Base-by-base conservation (phyloP, 2,329 filamentous ascomycete species). In the Cytospora paraplurivora region DNA sequence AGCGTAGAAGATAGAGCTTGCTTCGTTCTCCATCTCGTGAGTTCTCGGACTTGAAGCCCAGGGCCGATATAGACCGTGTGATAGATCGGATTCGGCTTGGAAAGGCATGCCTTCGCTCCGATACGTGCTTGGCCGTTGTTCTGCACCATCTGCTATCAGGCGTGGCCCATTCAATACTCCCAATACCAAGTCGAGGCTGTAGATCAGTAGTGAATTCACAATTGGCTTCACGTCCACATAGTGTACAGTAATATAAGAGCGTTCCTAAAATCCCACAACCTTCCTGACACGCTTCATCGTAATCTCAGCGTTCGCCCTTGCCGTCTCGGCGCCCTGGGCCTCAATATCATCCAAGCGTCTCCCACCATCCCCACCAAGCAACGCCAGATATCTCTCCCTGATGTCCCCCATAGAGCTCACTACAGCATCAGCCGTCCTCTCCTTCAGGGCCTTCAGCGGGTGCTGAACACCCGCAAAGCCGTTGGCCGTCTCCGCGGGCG, bases 391-490 rank as follows among this genome's bases (percentile, higher is more conserved):
- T 38, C 76, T 72, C 35, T 79, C 78, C 34, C 84, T 72, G 33
- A 88, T 77, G 3, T 76, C 80, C 15, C 71, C 72, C 32, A 91
- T 71, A 1, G 80, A 80, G 4, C 70, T 66, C 8, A 83, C 77
- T 1, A 93, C 76, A 4, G 79, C 78, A 19, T 85, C 81, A 0
- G 86, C 82, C 6, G 92, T 87, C 69, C 79, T 77, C 13, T 85
- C 82, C 74, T 81, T 81, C 38, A 81, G 71, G 7, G 72, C 65
- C 19, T 72, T 75, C 1, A 79, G 74, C 53, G 64, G 64, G 33
- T 61, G 44, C 21, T 72, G 71, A 27, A 79, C 72, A 1, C 76
- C 74, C 6, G 72, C 72, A 55, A 78, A 76, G 8, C 72, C 72
- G 13, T 72, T 62, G 2, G 77, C 81, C 21, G 85, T 69, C 50